Evolutionary conservation across 345 rosid species (phyloP), one percentile per base, ranked within the genome.

Genomic region (Salix viminalis): DNA sequence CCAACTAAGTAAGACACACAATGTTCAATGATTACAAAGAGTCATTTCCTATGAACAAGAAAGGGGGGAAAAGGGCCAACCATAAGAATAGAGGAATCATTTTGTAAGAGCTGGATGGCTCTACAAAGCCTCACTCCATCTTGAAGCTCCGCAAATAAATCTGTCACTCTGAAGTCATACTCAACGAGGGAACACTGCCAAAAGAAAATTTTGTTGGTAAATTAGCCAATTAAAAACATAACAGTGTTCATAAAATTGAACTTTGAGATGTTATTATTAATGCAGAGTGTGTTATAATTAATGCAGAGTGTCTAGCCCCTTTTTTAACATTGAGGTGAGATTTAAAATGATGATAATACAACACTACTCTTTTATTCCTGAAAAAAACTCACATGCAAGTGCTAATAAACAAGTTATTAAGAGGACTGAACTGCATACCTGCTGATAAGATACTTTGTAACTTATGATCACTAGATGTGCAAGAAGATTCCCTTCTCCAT

Each of bases 121-220:
- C 99, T 87, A 79, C 96, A 87, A 21, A 95, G 91, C 78, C 94
- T 87, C 82, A 93, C 86, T 32, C 99, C 99, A 83, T 95, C 97
- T 85, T 93, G 97, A 71, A 95, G 91, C 84, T 95, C 97, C 65
- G 37, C 83, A 78, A 88, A 91, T 77, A 91, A 67, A 82, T 93
- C 91, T 71, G 75, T 85, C 81, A 91, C 88, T 86, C 77, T 87
- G 86, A 89, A 95, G 72, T 93, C 90, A 69, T 88, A 92, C 84
- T 90, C 97, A 82, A 86, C 85, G 36, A 91, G 80, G 75, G 89
- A 85, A 80, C 85, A 75, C 98, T 94, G 90, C 84, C 70, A 78
- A 48, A 75, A 32, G 73, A 36, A 70, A 4, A 48, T 79, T 67
- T 52, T 26, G 73, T 24, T 60, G 41, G 26, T 26, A 48, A 69